Base-by-base conservation (phyloP, 2,329 filamentous ascomycete genomes). In the Rhynchosporium agropyri region DNA sequence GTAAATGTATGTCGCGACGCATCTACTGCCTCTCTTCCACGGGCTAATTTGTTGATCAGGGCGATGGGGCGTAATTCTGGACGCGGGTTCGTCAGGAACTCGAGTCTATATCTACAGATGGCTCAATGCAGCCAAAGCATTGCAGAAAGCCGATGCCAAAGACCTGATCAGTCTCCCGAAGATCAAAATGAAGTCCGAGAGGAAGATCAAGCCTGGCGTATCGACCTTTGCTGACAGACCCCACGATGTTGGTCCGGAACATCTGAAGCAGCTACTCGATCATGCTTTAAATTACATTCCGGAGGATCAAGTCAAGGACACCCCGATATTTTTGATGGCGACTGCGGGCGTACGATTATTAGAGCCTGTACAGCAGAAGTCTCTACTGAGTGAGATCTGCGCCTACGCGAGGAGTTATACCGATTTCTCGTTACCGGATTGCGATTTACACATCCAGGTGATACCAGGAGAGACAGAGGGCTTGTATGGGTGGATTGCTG, bases 21-120 rank as follows among this genome's bases (percentile, higher is more conserved):
- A 31, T 9, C 31, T 26, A n/a, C 26, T 12, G 31, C 50, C 28
- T 20, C n/a, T 15, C 43, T 15, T 56, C 12, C 36, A 45, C 33
- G 20, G 51, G 42, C 60, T 68, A 55, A 65, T 33, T 13, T 36
- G 33, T 36, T 54, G 28, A 58, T 26, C 58, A 75, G 73, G 72
- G 72, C 83, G 85, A 79, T 97, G 96, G 83, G 95, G 93, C 75
- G 91, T 98, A 72, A 93, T 99, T 75, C 85, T 99, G 74, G 95
- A 99, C 83, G 95, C 95, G 76, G 95, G 95, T 71, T 98, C 95
- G 77, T 98, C 95, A 77, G 94, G 95, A 75, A 98, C 94, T 72
- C 90, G 95, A 75, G 84, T 97, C 67, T 92, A 99, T 77, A 86
- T 99, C 63, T 99, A 99, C 79, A 86, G 88, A 77, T 99, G 95